Percentiles rank a stretch among this genome's conserved stretches.
Evolutionary conservation across 2,329 filamentous ascomycete species (phyloP).

Genomic region (Cladosporium oxysporum): DNA sequence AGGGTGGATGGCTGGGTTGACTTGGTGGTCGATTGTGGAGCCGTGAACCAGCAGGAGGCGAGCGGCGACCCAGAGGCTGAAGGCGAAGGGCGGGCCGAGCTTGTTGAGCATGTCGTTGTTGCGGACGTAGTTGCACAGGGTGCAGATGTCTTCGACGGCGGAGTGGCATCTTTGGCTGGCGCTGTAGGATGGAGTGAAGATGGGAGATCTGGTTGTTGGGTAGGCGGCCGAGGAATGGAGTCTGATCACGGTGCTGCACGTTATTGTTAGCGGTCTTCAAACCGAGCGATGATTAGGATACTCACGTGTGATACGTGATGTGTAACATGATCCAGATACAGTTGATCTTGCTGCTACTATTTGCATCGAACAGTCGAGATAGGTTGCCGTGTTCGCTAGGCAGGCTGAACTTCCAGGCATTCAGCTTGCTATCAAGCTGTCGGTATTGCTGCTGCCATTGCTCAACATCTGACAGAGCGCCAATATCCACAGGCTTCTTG

Average conservation of each 20-base stretch:
- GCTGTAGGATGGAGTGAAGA: slow-evolving; percentile 86
- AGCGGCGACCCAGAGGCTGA: slow-evolving; percentile 88
- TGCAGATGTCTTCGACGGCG: slow-evolving; percentile 80
- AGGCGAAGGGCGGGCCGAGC: slow-evolving; percentile 86
- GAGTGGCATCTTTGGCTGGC: slow-evolving; percentile 80
- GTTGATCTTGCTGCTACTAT: slow-evolving; percentile 66
- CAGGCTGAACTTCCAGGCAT: slow-evolving; percentile 79
- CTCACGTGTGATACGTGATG: slow-evolving; percentile 80
- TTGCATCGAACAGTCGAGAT: slow-evolving; percentile 69
- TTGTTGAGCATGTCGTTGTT: slow-evolving; percentile 73
- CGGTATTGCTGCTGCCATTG: slow-evolving; percentile 87
- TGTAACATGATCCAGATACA: slow-evolving; percentile 91
- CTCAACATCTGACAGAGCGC: slow-evolving; percentile 79
- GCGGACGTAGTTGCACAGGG: slow-evolving; percentile 75
- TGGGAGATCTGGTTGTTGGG: slow-evolving; percentile 81
- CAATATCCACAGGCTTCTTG: slow-evolving; percentile 86
- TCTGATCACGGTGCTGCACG: slow-evolving; percentile 71
- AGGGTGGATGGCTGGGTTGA: slow-evolving; percentile 76
- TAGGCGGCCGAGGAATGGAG: slow-evolving; percentile 92
- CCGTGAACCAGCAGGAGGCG: slow-evolving; percentile 85
- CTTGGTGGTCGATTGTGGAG: slow-evolving; percentile 81
- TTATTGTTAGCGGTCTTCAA: neutral
- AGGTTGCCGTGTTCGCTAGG: slow-evolving; percentile 84
- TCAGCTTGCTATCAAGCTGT: slow-evolving; percentile 76
- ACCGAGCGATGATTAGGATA: slow-evolving; percentile 21